phyloP scores from a whole-genome alignment of 805 yeast genomes.

The Pichia nanzhaoensis region DNA sequence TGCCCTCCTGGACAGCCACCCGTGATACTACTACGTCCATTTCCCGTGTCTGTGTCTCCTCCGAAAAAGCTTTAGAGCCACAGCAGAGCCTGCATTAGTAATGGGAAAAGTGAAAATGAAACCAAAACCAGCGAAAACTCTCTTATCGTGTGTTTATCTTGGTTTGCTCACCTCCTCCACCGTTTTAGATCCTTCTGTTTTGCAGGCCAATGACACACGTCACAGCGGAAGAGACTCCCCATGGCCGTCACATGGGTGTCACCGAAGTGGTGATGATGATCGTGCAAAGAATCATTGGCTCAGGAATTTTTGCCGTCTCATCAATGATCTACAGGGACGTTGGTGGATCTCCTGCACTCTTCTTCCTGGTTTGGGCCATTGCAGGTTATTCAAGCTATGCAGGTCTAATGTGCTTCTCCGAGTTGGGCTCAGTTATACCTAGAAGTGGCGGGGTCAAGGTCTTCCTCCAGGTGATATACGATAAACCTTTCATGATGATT shows the following conservation, averaged over 20 bases:
- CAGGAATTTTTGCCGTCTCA: conserved; percentile 73
- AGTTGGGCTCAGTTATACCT: conserved; percentile 64
- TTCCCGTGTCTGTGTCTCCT: background rate
- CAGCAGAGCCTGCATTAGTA: no score
- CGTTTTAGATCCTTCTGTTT: no score
- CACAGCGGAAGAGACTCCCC: conserved; percentile 49
- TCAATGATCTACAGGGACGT: conserved; percentile 58
- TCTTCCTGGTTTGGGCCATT: conserved; percentile 55
- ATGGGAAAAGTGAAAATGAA: no score
- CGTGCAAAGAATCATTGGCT: conserved; percentile 65
- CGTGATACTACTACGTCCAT: background rate
- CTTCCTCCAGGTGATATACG: conserved; percentile 61
- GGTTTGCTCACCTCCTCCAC: no score
- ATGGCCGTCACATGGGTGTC: conserved; percentile 68
- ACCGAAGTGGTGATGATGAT: conserved; percentile 60
- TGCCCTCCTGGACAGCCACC: no score
- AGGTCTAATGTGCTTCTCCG: conserved; percentile 61
- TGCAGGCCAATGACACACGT: conserved; percentile 20
- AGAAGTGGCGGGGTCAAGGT: conserved; percentile 73
- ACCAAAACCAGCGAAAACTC: no score
- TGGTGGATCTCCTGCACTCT: conserved; percentile 60
- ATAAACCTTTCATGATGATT: conserved; percentile 48
- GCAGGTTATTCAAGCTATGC: conserved; percentile 59
- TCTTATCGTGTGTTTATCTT: no score
- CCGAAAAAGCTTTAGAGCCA: background rate